Conservation (phyloP, 2,329 filamentous ascomycete genomes). For the Incumbomyces lentus region DNA sequence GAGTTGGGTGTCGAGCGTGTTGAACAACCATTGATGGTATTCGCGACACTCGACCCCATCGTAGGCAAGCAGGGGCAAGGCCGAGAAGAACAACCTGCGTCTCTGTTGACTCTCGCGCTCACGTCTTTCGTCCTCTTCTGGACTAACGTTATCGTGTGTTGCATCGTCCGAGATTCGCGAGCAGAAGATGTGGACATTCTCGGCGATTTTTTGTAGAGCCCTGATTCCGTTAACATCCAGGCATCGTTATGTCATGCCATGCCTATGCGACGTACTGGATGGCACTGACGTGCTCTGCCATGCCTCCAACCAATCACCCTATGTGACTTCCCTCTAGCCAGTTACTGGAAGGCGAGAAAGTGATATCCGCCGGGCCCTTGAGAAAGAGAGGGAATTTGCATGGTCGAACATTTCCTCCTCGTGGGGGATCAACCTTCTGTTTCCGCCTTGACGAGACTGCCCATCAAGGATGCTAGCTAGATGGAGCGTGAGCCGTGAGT, state of each 20-base stretch:
- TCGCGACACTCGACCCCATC: slow-evolving; percentile 49
- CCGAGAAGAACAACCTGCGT: slow-evolving; percentile 54
- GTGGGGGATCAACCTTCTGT: no score
- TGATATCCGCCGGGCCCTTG: no score
- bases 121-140: slow-evolving; percentile 35
- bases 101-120: slow-evolving; percentile 46
- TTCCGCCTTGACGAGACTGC: no score
- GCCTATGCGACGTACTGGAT: slow-evolving; percentile 25
- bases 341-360: no score
- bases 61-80: slow-evolving; percentile 59
- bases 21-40: slow-evolving; percentile 50
- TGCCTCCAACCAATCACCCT: slow-evolving; percentile 9
- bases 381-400: no score
- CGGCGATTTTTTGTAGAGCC: slow-evolving; percentile 34
- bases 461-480: no score
- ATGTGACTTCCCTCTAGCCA: not conserved
- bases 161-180: slow-evolving; percentile 56
- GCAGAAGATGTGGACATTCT: slow-evolving; percentile 55
- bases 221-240: slow-evolving; percentile 18
- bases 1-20: slow-evolving; percentile 48
- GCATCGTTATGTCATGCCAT: no score
- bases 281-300: slow-evolving; percentile 32
- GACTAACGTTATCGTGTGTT: slow-evolving; percentile 51
- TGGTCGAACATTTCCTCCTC: no score
- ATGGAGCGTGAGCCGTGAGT: no score